Base-by-base conservation (phyloP, 2,329 filamentous ascomycete genomes). In the Colletotrichum acutatum region DNA sequence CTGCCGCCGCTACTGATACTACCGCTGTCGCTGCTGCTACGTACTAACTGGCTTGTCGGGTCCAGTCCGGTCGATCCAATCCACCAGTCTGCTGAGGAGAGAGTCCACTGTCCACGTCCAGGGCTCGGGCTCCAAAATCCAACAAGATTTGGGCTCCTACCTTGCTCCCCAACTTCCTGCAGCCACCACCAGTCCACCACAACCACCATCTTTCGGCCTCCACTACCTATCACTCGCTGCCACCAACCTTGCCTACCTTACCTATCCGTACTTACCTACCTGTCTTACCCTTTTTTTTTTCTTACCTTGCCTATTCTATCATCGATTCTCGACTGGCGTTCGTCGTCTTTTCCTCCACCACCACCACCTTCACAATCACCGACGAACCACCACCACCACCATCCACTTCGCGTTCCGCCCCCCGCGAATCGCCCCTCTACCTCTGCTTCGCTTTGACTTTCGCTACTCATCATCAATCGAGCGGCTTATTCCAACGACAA, bases 291-390 rank as follows among this genome's bases (percentile, higher is more conserved):
- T 59, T 68, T 49, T 69, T 68, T 66, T 34, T 68, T 60, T 54
- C 46, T 58, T 57, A 63, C 58, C 64, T 60, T 68, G 37, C 64
- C 58, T 69, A 70, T 70, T 66, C 70, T 69, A 72, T 72, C 60
- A 70, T 72, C 70, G 54, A 61, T 42, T 64, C 70, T 53, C 60
- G 37, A 60, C 66, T 59, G 66, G 70, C 34, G 60, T 70, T 70
- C 28, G 66, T 72, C 70, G 70, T 72, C 59, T 53, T 72, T 70
- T 65, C 75, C 75, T 76, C 77, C 71, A 68, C 74, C 62, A 65
- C 66, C 46, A 60, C 71, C 62, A 61, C 64, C 52, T 72, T 72
- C 76, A 74, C 75, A 71, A 72, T 71, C 75, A 75, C 71, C 75
- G 74, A 70, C 75, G 72, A 67, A 74, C 71, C 72, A 72, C 70